These are phyloP conservation scores for Cytospora leucostoma DNA, from an alignment of 2,329 filamentous ascomycete species.

Conservation along the genomic window DNA sequence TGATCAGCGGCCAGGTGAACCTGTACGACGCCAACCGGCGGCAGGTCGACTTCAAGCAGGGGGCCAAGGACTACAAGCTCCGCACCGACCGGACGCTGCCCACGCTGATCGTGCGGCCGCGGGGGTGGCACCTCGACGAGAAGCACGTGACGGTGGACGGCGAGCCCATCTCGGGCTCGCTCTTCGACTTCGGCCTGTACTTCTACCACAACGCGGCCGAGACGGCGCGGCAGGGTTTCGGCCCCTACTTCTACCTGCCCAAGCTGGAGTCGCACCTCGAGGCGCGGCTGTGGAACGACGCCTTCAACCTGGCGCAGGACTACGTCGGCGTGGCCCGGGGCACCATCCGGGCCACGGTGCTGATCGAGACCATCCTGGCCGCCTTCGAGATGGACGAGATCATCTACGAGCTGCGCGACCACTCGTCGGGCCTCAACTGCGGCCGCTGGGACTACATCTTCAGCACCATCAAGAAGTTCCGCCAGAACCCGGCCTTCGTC, in stretches of 20 bases:
- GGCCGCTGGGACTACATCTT: slow-evolving; percentile 99
- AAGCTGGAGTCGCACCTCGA: slow-evolving; percentile 99
- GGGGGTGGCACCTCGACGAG: slow-evolving; percentile 98
- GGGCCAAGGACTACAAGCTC: slow-evolving; percentile 95
- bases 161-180: slow-evolving; percentile 85
- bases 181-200: slow-evolving; percentile 98
- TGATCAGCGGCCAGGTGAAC: slow-evolving; percentile 98
- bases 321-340: slow-evolving; percentile 86
- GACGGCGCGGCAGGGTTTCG: slow-evolving; percentile 77
- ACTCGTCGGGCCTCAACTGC: slow-evolving; percentile 95
- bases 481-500: slow-evolving; percentile 88
- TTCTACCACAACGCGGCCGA: slow-evolving; percentile 98
- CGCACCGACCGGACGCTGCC: slow-evolving; percentile 83
- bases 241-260: slow-evolving; percentile 96
- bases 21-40: slow-evolving; percentile 93
- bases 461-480: slow-evolving; percentile 99
- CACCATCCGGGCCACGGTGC: slow-evolving; percentile 89
- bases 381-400: slow-evolving; percentile 99
- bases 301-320: slow-evolving; percentile 94
- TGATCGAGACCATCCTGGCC: slow-evolving; percentile 97
- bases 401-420: slow-evolving; percentile 97
- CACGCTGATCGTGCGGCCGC: slow-evolving; percentile 89
- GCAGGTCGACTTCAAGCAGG: slow-evolving; percentile 95
- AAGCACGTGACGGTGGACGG: slow-evolving; percentile 97
- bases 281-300: slow-evolving; percentile 97